A percentile compares a stretch with the other conserved stretches of the same genome.
These are phyloP conservation scores for Camelina hispida DNA, from an alignment of 345 rosid genomes.

Conservation along the genomic window DNA sequence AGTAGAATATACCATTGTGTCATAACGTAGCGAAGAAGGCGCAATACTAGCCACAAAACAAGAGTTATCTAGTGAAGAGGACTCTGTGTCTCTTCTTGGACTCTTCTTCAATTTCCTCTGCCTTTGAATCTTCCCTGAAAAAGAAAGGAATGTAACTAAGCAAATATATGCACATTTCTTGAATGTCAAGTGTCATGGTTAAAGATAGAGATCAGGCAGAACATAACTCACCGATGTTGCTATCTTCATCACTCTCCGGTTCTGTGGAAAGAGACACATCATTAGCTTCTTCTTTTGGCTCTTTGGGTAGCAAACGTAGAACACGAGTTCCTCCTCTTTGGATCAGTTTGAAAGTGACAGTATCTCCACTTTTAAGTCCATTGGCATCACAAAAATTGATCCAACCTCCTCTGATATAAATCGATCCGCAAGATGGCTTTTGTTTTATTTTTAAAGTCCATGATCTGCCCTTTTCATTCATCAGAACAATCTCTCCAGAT, in stretches of 20 bases:
- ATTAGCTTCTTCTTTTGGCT: neutral
- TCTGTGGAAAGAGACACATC: slow-evolving; percentile 10
- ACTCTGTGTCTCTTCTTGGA: neutral
- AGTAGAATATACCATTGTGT: slow-evolving; percentile 11
- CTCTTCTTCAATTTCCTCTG: neutral
- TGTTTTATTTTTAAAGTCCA: neutral
- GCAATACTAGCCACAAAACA: slow-evolving; percentile 4
- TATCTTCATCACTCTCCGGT: slow-evolving; percentile 12
- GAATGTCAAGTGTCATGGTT: too few relatives aligned
- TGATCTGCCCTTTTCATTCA: slow-evolving; percentile 21
- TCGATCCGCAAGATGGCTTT: neutral
- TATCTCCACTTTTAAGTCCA: slow-evolving; percentile 9
- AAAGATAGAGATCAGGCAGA: neutral
- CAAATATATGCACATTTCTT: neutral
- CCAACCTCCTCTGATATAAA: slow-evolving; percentile 27
- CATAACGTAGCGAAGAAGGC: neutral
- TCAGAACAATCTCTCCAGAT: slow-evolving; percentile 22
- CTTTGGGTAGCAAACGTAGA: slow-evolving; percentile 1
- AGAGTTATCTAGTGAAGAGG: slow-evolving; percentile 13
- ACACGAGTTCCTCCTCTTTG: slow-evolving; percentile 13
- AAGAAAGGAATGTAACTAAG: neutral
- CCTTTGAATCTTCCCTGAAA: slow-evolving; percentile 11
- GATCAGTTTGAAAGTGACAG: slow-evolving; percentile 17
- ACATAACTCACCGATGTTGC: neutral
- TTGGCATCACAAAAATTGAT: slow-evolving; percentile 21